Conservation (phyloP, 768 basidiomycete species). For the Serendipita sp. region DNA sequence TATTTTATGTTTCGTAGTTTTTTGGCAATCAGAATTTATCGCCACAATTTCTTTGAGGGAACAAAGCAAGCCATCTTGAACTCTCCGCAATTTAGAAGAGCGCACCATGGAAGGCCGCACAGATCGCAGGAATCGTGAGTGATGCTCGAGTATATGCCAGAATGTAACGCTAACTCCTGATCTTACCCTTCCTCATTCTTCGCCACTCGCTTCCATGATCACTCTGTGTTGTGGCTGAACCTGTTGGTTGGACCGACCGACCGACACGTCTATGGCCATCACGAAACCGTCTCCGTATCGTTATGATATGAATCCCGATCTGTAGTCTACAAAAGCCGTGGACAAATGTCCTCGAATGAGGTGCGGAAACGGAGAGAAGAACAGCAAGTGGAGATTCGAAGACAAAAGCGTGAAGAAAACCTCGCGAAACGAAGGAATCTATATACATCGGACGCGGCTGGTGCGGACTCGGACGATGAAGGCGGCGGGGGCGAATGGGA, state of each 20-base stretch:
- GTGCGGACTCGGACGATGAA: conserved; percentile 27
- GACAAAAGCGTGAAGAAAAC: conserved; percentile 33
- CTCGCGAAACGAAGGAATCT: conserved; percentile 32
- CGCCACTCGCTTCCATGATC: background rate
- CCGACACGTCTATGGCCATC: too few species aligned
- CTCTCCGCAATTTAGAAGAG: background rate
- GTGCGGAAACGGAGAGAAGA: conserved; percentile 30
- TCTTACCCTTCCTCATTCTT: background rate
- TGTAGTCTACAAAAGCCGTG: conserved; percentile 21
- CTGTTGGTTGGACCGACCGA: too few species aligned
- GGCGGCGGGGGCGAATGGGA: conserved; percentile 43
- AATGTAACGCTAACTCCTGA: background rate
- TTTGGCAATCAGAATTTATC: background rate
- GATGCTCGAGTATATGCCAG: background rate
- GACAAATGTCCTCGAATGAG: conserved; percentile 21
- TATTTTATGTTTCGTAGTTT: too few species aligned
- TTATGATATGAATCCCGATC: too few species aligned
- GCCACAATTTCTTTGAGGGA: too few species aligned
- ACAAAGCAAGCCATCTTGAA: background rate
- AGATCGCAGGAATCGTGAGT: conserved; percentile 5
- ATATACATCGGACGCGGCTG: conserved; percentile 16
- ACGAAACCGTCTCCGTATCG: too few species aligned
- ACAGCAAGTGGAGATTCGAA: conserved; percentile 33
- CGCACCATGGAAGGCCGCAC: background rate
- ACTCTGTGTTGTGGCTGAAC: too few species aligned